Percentiles rank a stretch among this genome's conserved stretches.
phyloP scores from a whole-genome alignment of 768 basidiomycete genomes.

The Mycena leptocephala region DNA sequence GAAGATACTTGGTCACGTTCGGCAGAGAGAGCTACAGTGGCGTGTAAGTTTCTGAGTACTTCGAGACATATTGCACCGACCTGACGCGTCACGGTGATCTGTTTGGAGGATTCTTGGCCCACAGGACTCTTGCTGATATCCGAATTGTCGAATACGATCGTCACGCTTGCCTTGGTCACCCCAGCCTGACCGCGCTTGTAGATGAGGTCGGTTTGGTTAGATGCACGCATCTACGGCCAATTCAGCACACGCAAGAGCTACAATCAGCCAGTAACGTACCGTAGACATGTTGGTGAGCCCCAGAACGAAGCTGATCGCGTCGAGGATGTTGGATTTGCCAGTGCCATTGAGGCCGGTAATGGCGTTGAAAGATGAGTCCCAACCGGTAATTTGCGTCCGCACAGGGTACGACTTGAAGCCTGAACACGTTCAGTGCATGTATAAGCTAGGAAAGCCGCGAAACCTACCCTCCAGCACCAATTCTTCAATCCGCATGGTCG shows the following conservation, averaged over 20 bases:
- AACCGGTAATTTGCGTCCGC: slow-evolving; percentile 95
- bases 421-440: not conserved
- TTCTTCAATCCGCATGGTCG: slow-evolving; percentile 96
- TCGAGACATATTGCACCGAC: slow-evolving; percentile 56
- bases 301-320: slow-evolving; percentile 98
- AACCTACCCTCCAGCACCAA: slow-evolving; percentile 92
- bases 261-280: slow-evolving; percentile 57
- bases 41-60: not conserved
- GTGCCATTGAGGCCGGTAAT: slow-evolving; percentile 97
- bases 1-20: slow-evolving; percentile 93
- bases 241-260: slow-evolving; percentile 28
- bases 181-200: slow-evolving; percentile 99
- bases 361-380: slow-evolving; percentile 98
- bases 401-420: slow-evolving; percentile 99
- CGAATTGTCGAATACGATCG: slow-evolving; percentile 98
- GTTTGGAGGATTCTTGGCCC: slow-evolving; percentile 84
- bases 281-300: slow-evolving; percentile 98
- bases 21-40: slow-evolving; percentile 87
- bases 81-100: slow-evolving; percentile 98
- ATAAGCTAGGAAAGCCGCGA: not conserved
- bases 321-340: slow-evolving; percentile 99
- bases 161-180: slow-evolving; percentile 96
- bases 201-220: slow-evolving; percentile 97
- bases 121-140: slow-evolving; percentile 88
- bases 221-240: slow-evolving; percentile 84